A percentile compares a stretch with the other conserved stretches of the same genome.
Conservation (phyloP, 2,329 filamentous ascomycete genomes). For the Didymella pomorum region DNA sequence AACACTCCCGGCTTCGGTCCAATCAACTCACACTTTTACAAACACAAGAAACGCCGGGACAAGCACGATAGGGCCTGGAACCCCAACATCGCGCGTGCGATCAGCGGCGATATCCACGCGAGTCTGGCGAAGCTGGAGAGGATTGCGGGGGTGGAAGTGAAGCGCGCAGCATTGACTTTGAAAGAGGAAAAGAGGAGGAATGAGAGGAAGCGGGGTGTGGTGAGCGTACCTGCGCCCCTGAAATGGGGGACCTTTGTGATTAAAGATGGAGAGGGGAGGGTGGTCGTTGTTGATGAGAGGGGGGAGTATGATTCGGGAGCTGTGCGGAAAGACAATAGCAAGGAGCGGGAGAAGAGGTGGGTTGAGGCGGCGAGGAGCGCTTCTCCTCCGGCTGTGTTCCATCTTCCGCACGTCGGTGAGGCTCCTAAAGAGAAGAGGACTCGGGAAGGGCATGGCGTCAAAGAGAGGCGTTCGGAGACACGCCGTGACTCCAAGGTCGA, state of each 20-base stretch:
- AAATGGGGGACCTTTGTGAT: constrained; percentile 39
- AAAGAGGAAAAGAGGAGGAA: constrained; percentile 11
- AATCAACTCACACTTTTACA: constrained; percentile 28
- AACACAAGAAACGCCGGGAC: constrained; percentile 15
- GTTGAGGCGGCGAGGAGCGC: neutral
- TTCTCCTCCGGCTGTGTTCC: neutral
- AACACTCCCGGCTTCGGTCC: constrained; percentile 27
- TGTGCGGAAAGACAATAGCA: neutral
- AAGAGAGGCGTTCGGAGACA: neutral
- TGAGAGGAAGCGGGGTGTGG: constrained; percentile 19
- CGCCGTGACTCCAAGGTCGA: neutral
- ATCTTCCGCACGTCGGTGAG: too few species aligned
- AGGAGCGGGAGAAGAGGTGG: neutral
- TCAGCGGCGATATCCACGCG: constrained; percentile 34
- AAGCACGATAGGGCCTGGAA: constrained; percentile 25
- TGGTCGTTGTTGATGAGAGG: constrained; percentile 38
- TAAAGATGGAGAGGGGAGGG: constrained; percentile 31
- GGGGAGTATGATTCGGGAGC: constrained; percentile 40
- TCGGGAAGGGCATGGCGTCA: too few species aligned
- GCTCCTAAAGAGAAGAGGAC: too few species aligned
- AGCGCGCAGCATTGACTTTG: neutral
- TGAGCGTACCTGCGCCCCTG: constrained; percentile 29
- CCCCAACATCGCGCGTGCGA: constrained; percentile 30
- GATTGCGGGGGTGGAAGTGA: constrained; percentile 21
- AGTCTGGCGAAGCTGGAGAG: constrained; percentile 25